phyloP scores from a whole-genome alignment of 2,329 filamentous ascomycete species.

The Fusarium sp. region DNA sequence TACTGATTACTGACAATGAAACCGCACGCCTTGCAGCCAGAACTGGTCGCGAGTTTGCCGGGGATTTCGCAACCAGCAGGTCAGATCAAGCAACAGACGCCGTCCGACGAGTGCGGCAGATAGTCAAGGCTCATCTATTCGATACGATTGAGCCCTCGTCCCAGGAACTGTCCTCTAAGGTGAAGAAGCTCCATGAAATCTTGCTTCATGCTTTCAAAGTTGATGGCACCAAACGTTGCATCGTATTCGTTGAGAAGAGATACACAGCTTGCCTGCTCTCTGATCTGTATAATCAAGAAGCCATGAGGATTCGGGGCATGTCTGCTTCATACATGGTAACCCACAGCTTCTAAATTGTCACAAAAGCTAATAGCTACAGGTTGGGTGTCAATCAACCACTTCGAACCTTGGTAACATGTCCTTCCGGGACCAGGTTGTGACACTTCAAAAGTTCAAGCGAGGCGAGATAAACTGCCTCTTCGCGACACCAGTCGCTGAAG shows the following conservation, averaged over 20 bases:
- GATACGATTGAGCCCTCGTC: slow-evolving; percentile 44
- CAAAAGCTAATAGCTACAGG: slow-evolving; percentile 38
- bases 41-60: slow-evolving; percentile 55
- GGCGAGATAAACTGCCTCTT: slow-evolving; percentile 72
- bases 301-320: slow-evolving; percentile 68
- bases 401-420: slow-evolving; percentile 71
- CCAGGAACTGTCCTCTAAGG: slow-evolving; percentile 75
- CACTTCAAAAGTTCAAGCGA: slow-evolving; percentile 72
- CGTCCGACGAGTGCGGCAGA: slow-evolving; percentile 67
- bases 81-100: slow-evolving; percentile 63
- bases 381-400: slow-evolving; percentile 46
- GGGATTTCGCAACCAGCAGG: slow-evolving; percentile 25
- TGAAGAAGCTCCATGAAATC: slow-evolving; percentile 68
- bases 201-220: slow-evolving; percentile 73
- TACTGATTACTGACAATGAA: slow-evolving; percentile 73
- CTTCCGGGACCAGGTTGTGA: slow-evolving; percentile 78
- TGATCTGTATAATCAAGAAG: slow-evolving; percentile 69
- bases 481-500: slow-evolving; percentile 74
- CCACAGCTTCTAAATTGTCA: not conserved
- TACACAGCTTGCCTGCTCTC: slow-evolving; percentile 80
- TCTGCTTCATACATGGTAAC: slow-evolving; percentile 71
- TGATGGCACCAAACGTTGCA: slow-evolving; percentile 67
- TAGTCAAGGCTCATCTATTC: slow-evolving; percentile 66
- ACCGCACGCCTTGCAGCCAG: slow-evolving; percentile 69
- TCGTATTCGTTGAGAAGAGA: slow-evolving; percentile 86